Percentiles rank a stretch among this genome's conserved stretches.
Conservation (phyloP, 78 protist species). For the Cavenderia fasciculata region DNA sequence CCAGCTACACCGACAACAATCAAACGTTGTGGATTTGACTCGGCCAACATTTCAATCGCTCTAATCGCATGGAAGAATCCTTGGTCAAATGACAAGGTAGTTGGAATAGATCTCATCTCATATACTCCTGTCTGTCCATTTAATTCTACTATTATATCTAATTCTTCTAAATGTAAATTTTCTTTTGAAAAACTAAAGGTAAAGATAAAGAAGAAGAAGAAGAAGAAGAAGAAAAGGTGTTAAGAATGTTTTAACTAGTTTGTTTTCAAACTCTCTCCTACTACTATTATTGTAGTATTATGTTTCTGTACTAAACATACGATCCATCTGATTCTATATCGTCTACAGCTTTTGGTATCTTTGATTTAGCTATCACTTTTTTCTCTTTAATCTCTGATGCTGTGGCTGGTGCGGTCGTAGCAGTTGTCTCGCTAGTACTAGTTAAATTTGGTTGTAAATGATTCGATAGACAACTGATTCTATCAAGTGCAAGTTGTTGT, state of each 20-base stretch:
- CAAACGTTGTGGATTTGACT: constrained; percentile 35
- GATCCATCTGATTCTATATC: constrained; percentile 70
- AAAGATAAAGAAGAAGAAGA: neutral
- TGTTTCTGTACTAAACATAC: constrained; percentile 1
- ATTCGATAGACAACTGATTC: neutral
- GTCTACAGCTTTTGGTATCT: constrained; percentile 10
- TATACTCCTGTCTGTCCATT: constrained; percentile 23
- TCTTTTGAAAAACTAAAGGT: constrained; percentile 13
- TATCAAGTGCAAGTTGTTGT: neutral
- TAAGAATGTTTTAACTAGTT: neutral
- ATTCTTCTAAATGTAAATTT: constrained; percentile 43
- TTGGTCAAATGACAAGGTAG: constrained; percentile 69
- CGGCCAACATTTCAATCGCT: constrained; percentile 60
- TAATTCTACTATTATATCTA: constrained; percentile 39
- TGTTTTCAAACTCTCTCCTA: neutral
- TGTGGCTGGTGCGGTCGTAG: neutral
- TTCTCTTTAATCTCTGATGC: neutral
- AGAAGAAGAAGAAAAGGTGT: neutral
- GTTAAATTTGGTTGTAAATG: neutral
- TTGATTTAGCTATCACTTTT: constrained; percentile 6
- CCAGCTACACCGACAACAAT: constrained; percentile 82
- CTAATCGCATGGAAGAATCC: constrained; percentile 71
- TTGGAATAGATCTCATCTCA: constrained; percentile 55
- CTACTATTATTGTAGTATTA: neutral
- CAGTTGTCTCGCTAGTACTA: neutral